Conservation (phyloP, 2,329 filamentous ascomycete species). For the Neonectria magnoliae region DNA sequence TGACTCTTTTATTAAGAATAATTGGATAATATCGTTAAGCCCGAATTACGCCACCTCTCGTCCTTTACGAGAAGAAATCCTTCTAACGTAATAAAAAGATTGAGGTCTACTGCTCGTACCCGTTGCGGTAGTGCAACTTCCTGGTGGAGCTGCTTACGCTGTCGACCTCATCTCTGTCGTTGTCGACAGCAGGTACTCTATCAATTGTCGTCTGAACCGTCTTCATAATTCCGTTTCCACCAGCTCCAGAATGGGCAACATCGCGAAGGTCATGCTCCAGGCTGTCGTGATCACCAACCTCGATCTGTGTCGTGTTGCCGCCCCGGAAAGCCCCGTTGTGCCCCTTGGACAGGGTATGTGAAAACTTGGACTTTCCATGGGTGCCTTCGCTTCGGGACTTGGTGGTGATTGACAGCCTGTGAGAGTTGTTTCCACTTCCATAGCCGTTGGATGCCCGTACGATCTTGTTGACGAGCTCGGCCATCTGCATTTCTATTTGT, state of each 20-base stretch:
- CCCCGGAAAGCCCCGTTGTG: background rate
- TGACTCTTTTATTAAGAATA: no score
- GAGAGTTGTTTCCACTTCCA: slow-evolving; percentile 23
- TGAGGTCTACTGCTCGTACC: background rate
- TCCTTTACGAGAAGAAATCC: background rate
- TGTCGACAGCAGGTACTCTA: background rate
- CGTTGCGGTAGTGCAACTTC: slow-evolving; percentile 23
- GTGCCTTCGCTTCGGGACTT: background rate
- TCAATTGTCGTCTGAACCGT: slow-evolving; percentile 36
- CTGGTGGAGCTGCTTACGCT: slow-evolving; percentile 31
- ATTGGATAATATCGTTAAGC: no score
- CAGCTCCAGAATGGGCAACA: background rate
- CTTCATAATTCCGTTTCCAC: slow-evolving; percentile 27
- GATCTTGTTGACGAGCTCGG: slow-evolving; percentile 56
- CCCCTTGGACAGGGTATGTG: background rate
- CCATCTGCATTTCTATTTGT: slow-evolving; percentile 62
- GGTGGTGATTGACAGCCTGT: slow-evolving; percentile 5
- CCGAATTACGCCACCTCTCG: background rate
- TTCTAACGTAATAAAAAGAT: background rate
- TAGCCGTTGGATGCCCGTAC: slow-evolving; percentile 17
- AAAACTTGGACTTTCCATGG: background rate
- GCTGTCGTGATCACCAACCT: slow-evolving; percentile 21
- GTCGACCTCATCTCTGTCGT: slow-evolving; percentile 19
- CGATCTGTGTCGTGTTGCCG: slow-evolving; percentile 12
- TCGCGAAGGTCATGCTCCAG: slow-evolving; percentile 7